phyloP scores from a whole-genome alignment of 805 yeast genomes.

The Saccharomycopsis schoenii region DNA sequence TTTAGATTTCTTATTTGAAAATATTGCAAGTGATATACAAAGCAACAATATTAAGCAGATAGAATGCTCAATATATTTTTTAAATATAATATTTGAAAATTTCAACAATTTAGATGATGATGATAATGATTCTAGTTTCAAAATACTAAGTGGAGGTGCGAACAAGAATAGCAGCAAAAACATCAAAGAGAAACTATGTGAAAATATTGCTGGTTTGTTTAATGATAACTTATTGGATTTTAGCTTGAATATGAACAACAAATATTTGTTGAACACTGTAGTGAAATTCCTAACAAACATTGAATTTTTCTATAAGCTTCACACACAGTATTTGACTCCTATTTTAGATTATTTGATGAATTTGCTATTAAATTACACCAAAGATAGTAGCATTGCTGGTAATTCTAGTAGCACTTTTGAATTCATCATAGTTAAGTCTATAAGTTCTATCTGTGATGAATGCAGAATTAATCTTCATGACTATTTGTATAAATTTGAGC shows the following conservation, averaged over 20 bases:
- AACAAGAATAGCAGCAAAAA: background rate
- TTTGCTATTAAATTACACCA: conserved; percentile 21
- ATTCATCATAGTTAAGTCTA: conserved; percentile 28
- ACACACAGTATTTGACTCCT: conserved; percentile 32
- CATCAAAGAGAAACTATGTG: background rate
- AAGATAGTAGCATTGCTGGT: background rate
- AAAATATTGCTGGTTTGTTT: conserved; percentile 14
- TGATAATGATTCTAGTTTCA: conserved; percentile 21
- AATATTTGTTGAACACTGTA: conserved; percentile 36
- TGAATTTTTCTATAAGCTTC: conserved; percentile 46
- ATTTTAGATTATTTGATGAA: conserved; percentile 50
- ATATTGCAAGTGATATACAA: conserved; percentile 25
- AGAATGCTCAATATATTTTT: conserved; percentile 53
- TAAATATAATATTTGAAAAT: conserved; percentile 47
- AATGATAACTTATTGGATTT: conserved; percentile 23
- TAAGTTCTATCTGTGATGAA: conserved; percentile 47
- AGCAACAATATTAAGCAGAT: conserved; percentile 21
- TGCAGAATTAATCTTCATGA: conserved; percentile 34
- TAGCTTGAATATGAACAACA: conserved; percentile 19
- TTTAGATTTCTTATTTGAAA: conserved; percentile 33
- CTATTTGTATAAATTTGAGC: conserved; percentile 40
- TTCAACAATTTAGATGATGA: conserved; percentile 28
- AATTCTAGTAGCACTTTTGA: background rate
- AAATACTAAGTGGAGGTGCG: background rate
- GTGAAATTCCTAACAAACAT: conserved; percentile 50